These are phyloP conservation scores for Rhynchospora pubera DNA, from an alignment of 176 grass and related monocot genomes.

Conservation along the genomic window DNA sequence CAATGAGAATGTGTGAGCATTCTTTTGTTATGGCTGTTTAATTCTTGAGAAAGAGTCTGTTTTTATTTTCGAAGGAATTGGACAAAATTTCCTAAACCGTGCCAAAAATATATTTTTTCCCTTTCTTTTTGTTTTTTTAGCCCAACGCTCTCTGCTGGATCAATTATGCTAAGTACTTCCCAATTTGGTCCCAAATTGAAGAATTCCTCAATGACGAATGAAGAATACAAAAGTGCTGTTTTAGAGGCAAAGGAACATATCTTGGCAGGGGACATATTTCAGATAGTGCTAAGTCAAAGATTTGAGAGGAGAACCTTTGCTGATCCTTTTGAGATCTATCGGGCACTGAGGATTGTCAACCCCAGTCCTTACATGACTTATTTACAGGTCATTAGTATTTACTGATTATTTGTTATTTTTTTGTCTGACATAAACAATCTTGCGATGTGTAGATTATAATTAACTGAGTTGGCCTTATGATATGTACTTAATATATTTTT, in stretches of 20 bases:
- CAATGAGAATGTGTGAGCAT: constrained; percentile 64
- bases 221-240: constrained; percentile 60
- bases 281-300: constrained; percentile 81
- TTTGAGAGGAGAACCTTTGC: constrained; percentile 80
- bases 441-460: background rate
- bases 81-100: too few relatives aligned
- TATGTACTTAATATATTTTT: constrained; percentile 6
- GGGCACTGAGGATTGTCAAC: constrained; percentile 75
- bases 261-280: constrained; percentile 81
- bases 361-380: constrained; percentile 92
- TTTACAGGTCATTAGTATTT: constrained; percentile 49
- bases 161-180: constrained; percentile 47
- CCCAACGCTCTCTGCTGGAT: constrained; percentile 62
- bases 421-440: background rate
- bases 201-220: constrained; percentile 67
- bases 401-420: background rate
- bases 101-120: background rate
- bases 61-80: too few relatives aligned
- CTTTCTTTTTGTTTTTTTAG: constrained; percentile 31
- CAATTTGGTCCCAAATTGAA: constrained; percentile 50
- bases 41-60: background rate
- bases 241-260: constrained; percentile 78
- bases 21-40: background rate
- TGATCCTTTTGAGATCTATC: constrained; percentile 91
- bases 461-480: background rate